Percentiles rank a stretch among this genome's conserved stretches.
These are phyloP conservation scores for Sporothrix curviconia DNA, from an alignment of 2,329 filamentous ascomycete species.

Conservation along the genomic window DNA sequence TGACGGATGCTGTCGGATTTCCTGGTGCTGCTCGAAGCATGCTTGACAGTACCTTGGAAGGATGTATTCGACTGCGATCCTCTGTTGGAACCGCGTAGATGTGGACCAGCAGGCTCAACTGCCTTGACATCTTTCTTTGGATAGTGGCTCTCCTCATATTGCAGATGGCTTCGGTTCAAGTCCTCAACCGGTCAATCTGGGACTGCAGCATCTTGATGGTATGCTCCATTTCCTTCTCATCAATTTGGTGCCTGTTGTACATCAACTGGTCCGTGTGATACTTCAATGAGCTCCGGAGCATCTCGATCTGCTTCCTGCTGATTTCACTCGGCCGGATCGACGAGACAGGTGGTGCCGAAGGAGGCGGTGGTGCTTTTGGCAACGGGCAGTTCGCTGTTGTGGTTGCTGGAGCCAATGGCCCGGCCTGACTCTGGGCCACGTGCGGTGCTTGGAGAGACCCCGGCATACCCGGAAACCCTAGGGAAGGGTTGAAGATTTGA, in stretches of 20 bases:
- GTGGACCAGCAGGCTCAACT: conserved; percentile 22
- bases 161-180: conserved; percentile 38
- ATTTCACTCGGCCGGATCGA: conserved; percentile 57
- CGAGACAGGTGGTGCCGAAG: conserved; percentile 41
- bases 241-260: conserved; percentile 58
- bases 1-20: conserved; percentile 17
- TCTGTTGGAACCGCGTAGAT: not conserved
- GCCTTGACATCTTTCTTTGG: conserved; percentile 25
- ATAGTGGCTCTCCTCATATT: conserved; percentile 39
- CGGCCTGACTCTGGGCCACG: not conserved
- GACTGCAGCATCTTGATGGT: conserved; percentile 37
- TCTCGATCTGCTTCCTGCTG: conserved; percentile 50
- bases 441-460: not conserved
- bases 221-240: conserved; percentile 45
- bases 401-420: not conserved
- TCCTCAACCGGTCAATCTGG: conserved; percentile 39
- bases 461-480: conserved; percentile 6
- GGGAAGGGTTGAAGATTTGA: conserved; percentile 14
- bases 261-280: conserved; percentile 52
- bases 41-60: conserved; percentile 6
- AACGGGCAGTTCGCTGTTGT: not conserved
- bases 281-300: conserved; percentile 46
- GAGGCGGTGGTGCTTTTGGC: conserved; percentile 22
- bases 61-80: not conserved
- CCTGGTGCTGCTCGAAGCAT: conserved; percentile 11